These are phyloP conservation scores for Magnaporthales sp. DNA, from an alignment of 2,329 filamentous ascomycete species.

Conservation along the genomic window DNA sequence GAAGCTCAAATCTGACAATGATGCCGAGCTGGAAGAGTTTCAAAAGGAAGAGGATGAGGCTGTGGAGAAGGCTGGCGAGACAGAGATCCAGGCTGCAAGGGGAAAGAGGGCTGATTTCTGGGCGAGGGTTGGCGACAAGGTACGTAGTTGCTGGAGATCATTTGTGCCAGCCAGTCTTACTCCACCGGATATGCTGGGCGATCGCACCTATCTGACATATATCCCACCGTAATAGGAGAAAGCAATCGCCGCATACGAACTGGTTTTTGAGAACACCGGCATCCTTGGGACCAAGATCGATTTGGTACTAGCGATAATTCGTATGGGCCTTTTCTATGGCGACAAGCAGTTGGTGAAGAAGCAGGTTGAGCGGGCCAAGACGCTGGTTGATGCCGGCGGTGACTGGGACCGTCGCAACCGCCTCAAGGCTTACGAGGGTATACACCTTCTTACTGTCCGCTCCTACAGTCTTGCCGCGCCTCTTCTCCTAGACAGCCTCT, in stretches of 20 bases:
- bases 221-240: constrained; percentile 59
- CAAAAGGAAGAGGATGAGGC: constrained; percentile 91
- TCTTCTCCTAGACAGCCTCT: constrained; percentile 89
- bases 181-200: neutral
- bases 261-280: constrained; percentile 92
- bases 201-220: constrained; percentile 12
- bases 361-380: constrained; percentile 80
- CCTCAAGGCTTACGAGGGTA: constrained; percentile 95
- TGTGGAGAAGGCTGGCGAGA: constrained; percentile 91
- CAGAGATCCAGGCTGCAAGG: constrained; percentile 83
- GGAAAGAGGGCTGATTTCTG: constrained; percentile 96
- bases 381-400: constrained; percentile 86
- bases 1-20: constrained; percentile 66
- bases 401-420: constrained; percentile 98
- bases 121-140: constrained; percentile 94
- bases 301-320: constrained; percentile 90
- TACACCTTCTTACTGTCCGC: constrained; percentile 86
- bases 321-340: constrained; percentile 90
- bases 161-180: neutral
- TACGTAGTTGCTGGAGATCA: constrained; percentile 21
- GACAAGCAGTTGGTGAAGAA: constrained; percentile 91
- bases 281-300: constrained; percentile 97
- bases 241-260: constrained; percentile 86
- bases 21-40: constrained; percentile 64
- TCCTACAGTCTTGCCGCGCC: constrained; percentile 86